Evolutionary conservation across 1,284 basidiomycete genomes (phyloP), one percentile per base, ranked within the genome.

Genomic region (Moesziomyces parantarcticus): DNA sequence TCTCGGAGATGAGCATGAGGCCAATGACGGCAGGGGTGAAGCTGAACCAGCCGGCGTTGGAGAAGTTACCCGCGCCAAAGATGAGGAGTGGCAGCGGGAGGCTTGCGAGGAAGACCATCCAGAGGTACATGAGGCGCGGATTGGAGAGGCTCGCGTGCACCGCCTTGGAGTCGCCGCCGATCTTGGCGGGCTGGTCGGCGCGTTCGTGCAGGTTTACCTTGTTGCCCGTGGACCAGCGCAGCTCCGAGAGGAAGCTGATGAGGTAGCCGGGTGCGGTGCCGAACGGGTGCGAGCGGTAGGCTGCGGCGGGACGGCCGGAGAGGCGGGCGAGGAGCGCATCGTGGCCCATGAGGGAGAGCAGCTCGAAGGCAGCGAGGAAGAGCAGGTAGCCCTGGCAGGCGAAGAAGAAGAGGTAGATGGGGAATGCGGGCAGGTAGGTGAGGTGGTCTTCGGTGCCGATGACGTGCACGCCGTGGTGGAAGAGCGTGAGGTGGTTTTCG

Each of bases 11-110:
- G 21, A 74, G 34, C 50, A 78, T 50, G 23, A 80, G 40, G 29
- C 52, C 61, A 5, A 79, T 16, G 9, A 68, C 80, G 2, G 52
- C 63, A 0, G 77, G 67, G 18, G 78, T 76, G 44, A 83, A 57
- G 20, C 63, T 43, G 78, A 80, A 83, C 82, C 82, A 83, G 13
- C 67, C 77, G 25, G 82, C 73, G 40, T 80, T 80, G 50, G 55
- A 58, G 58, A 83, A 83, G 36, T 73, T 76, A n/a, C 82, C 82
- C 2, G 76, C 74, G 23, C 82, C 82, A 69, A 83, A 83, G 42
- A 77, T 78, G 44, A 83, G 42, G 32, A 83, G 52, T 5, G 82
- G 82, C 56, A 82, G 22, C 1, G 81, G 81, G 42, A 55, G 53
- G 18, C 57, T 53, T 20, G 67, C 69, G 7, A 83, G 42, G 32